Percentiles rank a stretch among this genome's conserved stretches.
Conservation (phyloP, 2,329 filamentous ascomycete species). For the Hortaea werneckii region DNA sequence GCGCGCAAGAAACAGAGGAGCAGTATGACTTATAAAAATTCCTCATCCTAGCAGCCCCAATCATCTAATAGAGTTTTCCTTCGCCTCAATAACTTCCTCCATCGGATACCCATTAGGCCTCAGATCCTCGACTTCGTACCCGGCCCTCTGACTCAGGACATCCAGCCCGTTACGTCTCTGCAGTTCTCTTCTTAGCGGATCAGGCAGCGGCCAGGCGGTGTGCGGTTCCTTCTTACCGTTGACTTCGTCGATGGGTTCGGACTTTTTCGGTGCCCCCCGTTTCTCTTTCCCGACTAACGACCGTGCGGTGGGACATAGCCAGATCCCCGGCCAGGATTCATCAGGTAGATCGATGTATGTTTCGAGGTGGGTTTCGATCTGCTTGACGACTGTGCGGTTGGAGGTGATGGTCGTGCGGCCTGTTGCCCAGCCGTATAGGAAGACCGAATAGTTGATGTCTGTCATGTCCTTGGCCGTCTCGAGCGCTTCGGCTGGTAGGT, state of each 20-base stretch:
- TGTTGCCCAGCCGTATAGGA: conserved; percentile 59
- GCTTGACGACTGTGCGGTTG: conserved; percentile 56
- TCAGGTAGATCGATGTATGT: conserved; percentile 40
- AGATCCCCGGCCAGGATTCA: conserved; percentile 48
- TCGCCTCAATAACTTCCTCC: conserved; percentile 18
- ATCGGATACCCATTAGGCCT: conserved; percentile 21
- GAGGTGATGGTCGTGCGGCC: conserved; percentile 58
- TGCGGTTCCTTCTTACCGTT: conserved; percentile 1
- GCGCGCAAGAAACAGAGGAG: no score
- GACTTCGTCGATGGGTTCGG: neutral
- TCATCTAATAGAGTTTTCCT: conserved; percentile 11
- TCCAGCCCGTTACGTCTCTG: conserved; percentile 23
- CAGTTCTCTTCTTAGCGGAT: conserved; percentile 20
- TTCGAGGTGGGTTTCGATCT: conserved; percentile 52
- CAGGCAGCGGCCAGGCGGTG: conserved; percentile 18
- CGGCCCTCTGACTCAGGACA: conserved; percentile 16
- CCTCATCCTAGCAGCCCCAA: no score
- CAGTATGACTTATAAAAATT: no score
- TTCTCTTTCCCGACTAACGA: conserved; percentile 60
- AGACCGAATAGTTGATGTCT: conserved; percentile 58
- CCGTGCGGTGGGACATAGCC: conserved; percentile 54
- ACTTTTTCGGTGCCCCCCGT: conserved; percentile 10
- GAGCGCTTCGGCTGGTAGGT: conserved; percentile 37
- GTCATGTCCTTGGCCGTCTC: conserved; percentile 42
- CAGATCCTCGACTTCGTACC: conserved; percentile 19